Evolutionary conservation across 2,329 filamentous ascomycete species (phyloP).

Genomic region (Camillea tinctor): DNA sequence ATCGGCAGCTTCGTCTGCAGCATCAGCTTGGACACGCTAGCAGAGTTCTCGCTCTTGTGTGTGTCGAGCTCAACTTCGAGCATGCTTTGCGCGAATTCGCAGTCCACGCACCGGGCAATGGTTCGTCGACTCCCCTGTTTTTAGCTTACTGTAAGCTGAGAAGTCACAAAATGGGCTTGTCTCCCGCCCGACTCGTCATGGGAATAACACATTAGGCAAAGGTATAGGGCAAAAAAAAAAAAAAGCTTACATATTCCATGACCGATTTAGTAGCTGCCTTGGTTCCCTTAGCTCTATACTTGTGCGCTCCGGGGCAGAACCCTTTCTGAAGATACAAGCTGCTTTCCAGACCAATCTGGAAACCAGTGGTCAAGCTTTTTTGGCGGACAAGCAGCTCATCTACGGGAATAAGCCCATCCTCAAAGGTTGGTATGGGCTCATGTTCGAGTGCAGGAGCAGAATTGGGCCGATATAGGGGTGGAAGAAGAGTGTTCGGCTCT

Average conservation of each 20-base stretch:
- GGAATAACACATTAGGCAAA: neutral
- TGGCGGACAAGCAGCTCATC: conserved; percentile 15
- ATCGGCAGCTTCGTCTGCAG: conserved; percentile 22
- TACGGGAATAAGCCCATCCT: conserved; percentile 22
- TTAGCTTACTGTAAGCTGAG: neutral
- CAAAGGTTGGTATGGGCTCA: conserved; percentile 9
- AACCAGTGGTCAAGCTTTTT: conserved; percentile 9
- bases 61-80: conserved; percentile 20
- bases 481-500: neutral
- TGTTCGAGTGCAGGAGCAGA: neutral
- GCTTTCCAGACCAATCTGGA: conserved; percentile 36
- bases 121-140: conserved; percentile 19
- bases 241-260: conserved; percentile 24
- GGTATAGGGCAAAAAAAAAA: neutral
- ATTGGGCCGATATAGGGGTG: conserved; percentile 1
- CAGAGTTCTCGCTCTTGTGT: conserved; percentile 18
- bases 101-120: conserved; percentile 19
- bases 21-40: neutral
- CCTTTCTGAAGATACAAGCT: conserved; percentile 37
- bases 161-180: neutral
- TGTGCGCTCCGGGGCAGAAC: conserved; percentile 40
- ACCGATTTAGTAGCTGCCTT: conserved; percentile 35
- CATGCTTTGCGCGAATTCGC: conserved; percentile 20
- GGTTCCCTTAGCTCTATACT: conserved; percentile 35
- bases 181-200: no score